Conservation (phyloP, 805 yeast species). For the Kluyveromyces lactis region DNA sequence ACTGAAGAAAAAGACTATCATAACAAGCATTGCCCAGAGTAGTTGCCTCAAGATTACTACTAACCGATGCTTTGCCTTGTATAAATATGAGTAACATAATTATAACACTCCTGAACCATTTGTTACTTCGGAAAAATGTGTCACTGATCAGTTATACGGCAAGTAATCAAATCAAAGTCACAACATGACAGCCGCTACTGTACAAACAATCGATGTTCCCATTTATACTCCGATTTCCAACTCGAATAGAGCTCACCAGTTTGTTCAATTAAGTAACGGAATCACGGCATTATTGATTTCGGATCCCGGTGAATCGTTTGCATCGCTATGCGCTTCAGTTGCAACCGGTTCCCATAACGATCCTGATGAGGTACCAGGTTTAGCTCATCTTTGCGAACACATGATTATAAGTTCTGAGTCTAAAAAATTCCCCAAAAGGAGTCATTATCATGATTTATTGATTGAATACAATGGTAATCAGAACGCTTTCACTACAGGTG, state of each 20-base stretch:
- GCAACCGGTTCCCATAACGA: conserved; percentile 78
- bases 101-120: too few relatives aligned
- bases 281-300: conserved; percentile 60
- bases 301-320: conserved; percentile 57
- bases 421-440: conserved; percentile 42
- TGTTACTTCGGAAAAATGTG: too few relatives aligned
- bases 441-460: conserved; percentile 36
- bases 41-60: too few relatives aligned
- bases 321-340: conserved; percentile 67
- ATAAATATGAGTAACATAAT: too few relatives aligned
- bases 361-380: conserved; percentile 59
- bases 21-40: too few relatives aligned
- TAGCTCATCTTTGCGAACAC: conserved; percentile 90
- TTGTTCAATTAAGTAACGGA: conserved; percentile 57
- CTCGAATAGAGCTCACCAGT: conserved; percentile 34
- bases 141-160: too few relatives aligned
- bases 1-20: too few relatives aligned
- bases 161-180: too few relatives aligned
- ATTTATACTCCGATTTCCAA: conserved; percentile 31
- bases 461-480: conserved; percentile 44
- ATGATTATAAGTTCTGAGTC: conserved; percentile 49
- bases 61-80: too few relatives aligned
- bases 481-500: conserved; percentile 67
- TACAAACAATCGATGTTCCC: conserved; percentile 15
- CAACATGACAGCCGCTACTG: too few relatives aligned